Base-by-base conservation (phyloP, 225 moss, liverwort and hornwort genomes). In the Physcomitrellopsis africana region DNA sequence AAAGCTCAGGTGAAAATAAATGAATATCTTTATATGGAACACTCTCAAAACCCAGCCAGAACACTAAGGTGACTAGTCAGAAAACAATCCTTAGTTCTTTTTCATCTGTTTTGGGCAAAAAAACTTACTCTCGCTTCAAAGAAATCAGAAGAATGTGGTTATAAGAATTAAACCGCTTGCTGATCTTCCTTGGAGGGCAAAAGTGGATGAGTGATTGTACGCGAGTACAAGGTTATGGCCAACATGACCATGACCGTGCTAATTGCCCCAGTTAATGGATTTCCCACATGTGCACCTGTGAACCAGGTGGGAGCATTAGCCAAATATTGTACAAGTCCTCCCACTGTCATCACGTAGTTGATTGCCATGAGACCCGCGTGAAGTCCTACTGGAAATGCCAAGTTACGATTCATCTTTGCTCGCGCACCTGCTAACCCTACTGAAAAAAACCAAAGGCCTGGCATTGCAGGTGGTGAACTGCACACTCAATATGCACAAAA, bases 251-350 rank as follows among this genome's bases (percentile, higher is more conserved):
- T 72, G 52, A 85, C 90, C 68, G 89, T 90, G 41, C 91, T 94
- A n/a, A 99, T 54, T 32, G 91, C 94, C 60, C 97, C 97, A 29
- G 93, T 91, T 78, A 93, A 73, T 64, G 94, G 97, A 79, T 90
- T 92, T 67, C 81, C 87, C 54, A 79, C 86, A 59, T 92, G 82
- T 9, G 87, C 89, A 53, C 97, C 97, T 53, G 92, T 93, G 58
- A 99, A 81, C 97, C 97, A 99, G 44, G 79, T 68, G 6, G 97
- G 94, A 46, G 93, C 79, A 70, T 83, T 76, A 60, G 94, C 75
- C 12, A 81, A 16, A 79, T 79, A 94, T 19, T 72, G 72, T 51
- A 82, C 86, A 6, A 94, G 72, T 68, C 87, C 90, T 74, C 87
- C 89, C 8, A 76, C 54, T 61, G 80, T 87, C 56, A 93, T 48